Conservation (phyloP, 352 stramenopile genomes). For the Phytophthora pluvialis region DNA sequence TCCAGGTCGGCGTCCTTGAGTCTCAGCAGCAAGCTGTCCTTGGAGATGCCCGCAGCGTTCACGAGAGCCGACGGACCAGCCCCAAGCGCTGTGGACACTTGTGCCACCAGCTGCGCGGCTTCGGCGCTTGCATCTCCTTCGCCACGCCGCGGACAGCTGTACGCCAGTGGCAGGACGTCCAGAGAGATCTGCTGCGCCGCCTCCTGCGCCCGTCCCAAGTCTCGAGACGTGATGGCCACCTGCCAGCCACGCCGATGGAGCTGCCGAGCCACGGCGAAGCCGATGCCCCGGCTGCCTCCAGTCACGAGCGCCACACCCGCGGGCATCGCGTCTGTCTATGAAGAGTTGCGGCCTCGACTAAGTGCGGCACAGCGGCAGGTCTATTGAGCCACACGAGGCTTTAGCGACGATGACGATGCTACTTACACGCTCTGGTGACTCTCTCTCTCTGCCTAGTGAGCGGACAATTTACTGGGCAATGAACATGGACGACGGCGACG, state of each 20-base stretch:
- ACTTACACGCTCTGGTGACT: not conserved
- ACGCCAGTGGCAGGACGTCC: constrained; percentile 62
- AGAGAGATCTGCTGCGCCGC: constrained; percentile 53
- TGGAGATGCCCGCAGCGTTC: constrained; percentile 75
- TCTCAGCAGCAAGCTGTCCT: constrained; percentile 76
- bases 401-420: constrained; percentile 1
- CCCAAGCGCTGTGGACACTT: constrained; percentile 50
- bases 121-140: constrained; percentile 27
- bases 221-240: constrained; percentile 75
- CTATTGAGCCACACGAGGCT: constrained; percentile 14
- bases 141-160: constrained; percentile 52
- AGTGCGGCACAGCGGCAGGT: constrained; percentile 5
- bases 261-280: constrained; percentile 71
- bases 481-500: constrained; percentile 62
- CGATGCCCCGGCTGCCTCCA: constrained; percentile 81
- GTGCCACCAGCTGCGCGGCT: constrained; percentile 46
- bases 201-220: constrained; percentile 56
- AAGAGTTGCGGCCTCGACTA: constrained; percentile 9
- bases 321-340: constrained; percentile 15
- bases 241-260: constrained; percentile 69
- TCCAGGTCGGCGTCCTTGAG: constrained; percentile 69
- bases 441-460: constrained; percentile 2
- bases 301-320: constrained; percentile 68
- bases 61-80: constrained; percentile 61
- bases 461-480: constrained; percentile 28